Base-by-base conservation (phyloP, 2,329 filamentous ascomycete genomes). In the Metarhizium sp. region DNA sequence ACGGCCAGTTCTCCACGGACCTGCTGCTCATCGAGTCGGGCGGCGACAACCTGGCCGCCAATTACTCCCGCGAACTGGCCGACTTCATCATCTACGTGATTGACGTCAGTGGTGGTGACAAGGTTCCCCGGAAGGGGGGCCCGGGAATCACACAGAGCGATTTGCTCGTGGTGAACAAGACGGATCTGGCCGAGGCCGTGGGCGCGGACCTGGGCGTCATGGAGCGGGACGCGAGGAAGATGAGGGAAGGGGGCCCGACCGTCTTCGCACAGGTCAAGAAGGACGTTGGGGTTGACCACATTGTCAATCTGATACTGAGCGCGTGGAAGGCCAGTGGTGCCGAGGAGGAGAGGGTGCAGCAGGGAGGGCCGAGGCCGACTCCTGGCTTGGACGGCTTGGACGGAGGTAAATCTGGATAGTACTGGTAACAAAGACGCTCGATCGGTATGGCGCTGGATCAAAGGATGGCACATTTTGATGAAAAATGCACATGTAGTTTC, bases 11-110 rank as follows among this genome's bases (percentile, higher is more conserved):
- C 77, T 71, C 75, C 74, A 70, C 91, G 0, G 90, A 97, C 67
- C 71, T 99, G 25, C 80, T 99, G 29, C 83, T 99, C 46, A 99
- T 99, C 68, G 94, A 99, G 74, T 91, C 85, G 18, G 94, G 94
- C 48, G 94, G 94, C 56, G 94, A 99, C 71, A 99, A 99, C 70
- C 81, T 99, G 1, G 94, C 94, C 0, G 94, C 94, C 4, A 99
- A 99, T 77, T 99, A 99, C 79, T 89, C 84, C 55, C 81, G 94
- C 56, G 94, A 99, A 73, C 78, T 99, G 61, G 94, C 94, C 2
- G 94, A 99, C 71, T 99, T 88, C 70, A 99, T 99, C 72, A 87
- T 99, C 73, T 99, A 99, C 70, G 94, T 99, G 34, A 97, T 99
- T 64, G 94, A 99, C 72, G 94, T 99, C 18, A 88, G 86, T 55